Conservation (phyloP, 495 filamentous ascomycete species). For the Trichodelitschia bisporula region DNA sequence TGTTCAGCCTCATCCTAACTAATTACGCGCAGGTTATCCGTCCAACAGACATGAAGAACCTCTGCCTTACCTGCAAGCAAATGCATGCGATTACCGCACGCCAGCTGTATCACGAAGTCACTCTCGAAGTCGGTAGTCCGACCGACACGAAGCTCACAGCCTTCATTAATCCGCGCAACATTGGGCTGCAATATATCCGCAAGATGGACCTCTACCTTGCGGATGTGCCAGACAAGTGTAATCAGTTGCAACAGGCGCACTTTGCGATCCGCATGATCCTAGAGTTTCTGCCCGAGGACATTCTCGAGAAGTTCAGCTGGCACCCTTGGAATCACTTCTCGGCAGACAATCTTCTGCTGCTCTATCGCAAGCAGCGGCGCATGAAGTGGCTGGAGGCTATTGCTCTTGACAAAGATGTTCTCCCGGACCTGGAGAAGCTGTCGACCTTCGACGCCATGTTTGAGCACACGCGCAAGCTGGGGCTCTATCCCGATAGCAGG, state of each 20-base stretch:
- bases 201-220: slow-evolving; percentile 15
- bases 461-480: slow-evolving; percentile 11
- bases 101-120: slow-evolving; percentile 15
- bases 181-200: slow-evolving; percentile 14
- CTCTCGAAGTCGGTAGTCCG: slow-evolving; percentile 14
- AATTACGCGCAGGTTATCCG: slow-evolving; percentile 11
- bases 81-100: slow-evolving; percentile 16
- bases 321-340: slow-evolving; percentile 16
- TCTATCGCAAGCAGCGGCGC: slow-evolving; percentile 16
- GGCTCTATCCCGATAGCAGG: slow-evolving; percentile 14
- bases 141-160: slow-evolving; percentile 13
- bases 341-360: slow-evolving; percentile 15
- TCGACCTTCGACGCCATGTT: slow-evolving; percentile 12
- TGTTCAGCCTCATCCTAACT: neutral
- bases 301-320: slow-evolving; percentile 17
- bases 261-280: slow-evolving; percentile 18
- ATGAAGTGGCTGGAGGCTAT: slow-evolving; percentile 18
- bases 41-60: slow-evolving; percentile 14
- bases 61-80: slow-evolving; percentile 17
- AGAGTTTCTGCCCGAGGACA: slow-evolving; percentile 17
- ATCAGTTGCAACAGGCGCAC: slow-evolving; percentile 13
- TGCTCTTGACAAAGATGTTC: slow-evolving; percentile 11
- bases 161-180: slow-evolving; percentile 16
- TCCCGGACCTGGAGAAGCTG: slow-evolving; percentile 12
- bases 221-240: slow-evolving; percentile 12